Conservation (phyloP, 208 protist genomes). For the Leishmania tropica region DNA sequence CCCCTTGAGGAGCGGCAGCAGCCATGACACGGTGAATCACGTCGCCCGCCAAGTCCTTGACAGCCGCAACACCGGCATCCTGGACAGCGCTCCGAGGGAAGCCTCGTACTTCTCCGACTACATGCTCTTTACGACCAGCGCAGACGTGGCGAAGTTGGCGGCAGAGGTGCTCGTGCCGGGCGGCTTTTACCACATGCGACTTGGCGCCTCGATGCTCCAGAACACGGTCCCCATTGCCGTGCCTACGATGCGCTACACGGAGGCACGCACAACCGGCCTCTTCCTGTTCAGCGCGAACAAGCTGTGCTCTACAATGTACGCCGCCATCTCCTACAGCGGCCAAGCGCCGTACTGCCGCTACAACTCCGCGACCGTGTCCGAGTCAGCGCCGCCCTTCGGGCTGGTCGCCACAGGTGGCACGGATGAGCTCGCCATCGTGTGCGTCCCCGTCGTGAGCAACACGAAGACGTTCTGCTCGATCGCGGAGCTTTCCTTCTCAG, state of each 20-base stretch:
- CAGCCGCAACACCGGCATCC: constrained; percentile 7
- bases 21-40: constrained; percentile 10
- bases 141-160: constrained; percentile 39
- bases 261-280: constrained; percentile 30
- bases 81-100: constrained; percentile 31
- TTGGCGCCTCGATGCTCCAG: constrained; percentile 24
- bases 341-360: constrained; percentile 18
- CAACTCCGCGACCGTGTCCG: constrained; percentile 5
- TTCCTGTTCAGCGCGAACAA: constrained; percentile 26
- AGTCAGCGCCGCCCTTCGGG: constrained; percentile 26
- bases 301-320: constrained; percentile 25
- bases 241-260: constrained; percentile 8
- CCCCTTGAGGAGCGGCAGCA: constrained; percentile 15
- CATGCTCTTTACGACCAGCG: constrained; percentile 63
- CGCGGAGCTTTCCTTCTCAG: constrained; percentile 23
- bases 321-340: background rate
- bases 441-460: constrained; percentile 12
- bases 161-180: constrained; percentile 34
- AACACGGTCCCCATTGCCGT: background rate
- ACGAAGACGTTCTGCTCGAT: constrained; percentile 16
- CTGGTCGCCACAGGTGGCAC: constrained; percentile 25
- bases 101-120: constrained; percentile 59
- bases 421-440: constrained; percentile 48
- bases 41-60: constrained; percentile 38
- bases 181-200: constrained; percentile 25